Conservation (phyloP, 2,329 filamentous ascomycete genomes). For the Xylariaceae sp. region DNA sequence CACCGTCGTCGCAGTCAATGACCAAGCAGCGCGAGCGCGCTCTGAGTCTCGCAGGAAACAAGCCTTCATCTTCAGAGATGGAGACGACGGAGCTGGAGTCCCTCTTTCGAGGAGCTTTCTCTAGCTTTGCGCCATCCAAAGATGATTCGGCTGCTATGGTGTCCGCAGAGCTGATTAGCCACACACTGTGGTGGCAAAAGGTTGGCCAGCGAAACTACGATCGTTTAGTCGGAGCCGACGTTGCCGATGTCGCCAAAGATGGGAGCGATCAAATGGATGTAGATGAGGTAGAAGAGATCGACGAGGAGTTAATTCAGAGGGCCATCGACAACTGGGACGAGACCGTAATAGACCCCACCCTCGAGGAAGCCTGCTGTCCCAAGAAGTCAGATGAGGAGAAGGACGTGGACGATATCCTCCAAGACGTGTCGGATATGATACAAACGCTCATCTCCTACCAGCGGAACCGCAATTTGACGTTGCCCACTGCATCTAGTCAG, state of each 20-base stretch:
- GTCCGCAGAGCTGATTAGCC: conserved; percentile 62
- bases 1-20: conserved; percentile 50
- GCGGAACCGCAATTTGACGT: conserved; percentile 68
- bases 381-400: conserved; percentile 52
- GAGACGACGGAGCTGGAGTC: conserved; percentile 67
- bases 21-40: conserved; percentile 69
- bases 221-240: conserved; percentile 55
- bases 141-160: conserved; percentile 70
- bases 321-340: conserved; percentile 58
- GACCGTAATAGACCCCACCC: conserved; percentile 52
- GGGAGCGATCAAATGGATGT: conserved; percentile 30
- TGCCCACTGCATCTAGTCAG: conserved; percentile 56
- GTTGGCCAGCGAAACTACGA: conserved; percentile 63
- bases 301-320: conserved; percentile 50
- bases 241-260: conserved; percentile 32
- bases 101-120: conserved; percentile 73
- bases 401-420: conserved; percentile 64
- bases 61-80: conserved; percentile 52
- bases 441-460: conserved; percentile 76
- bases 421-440: conserved; percentile 71
- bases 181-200: conserved; percentile 71
- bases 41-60: conserved; percentile 60
- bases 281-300: conserved; percentile 36
- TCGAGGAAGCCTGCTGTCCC: conserved; percentile 49
- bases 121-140: conserved; percentile 71